Conservation (phyloP, 2,329 filamentous ascomycete genomes). For the Botryotinia globosa region DNA sequence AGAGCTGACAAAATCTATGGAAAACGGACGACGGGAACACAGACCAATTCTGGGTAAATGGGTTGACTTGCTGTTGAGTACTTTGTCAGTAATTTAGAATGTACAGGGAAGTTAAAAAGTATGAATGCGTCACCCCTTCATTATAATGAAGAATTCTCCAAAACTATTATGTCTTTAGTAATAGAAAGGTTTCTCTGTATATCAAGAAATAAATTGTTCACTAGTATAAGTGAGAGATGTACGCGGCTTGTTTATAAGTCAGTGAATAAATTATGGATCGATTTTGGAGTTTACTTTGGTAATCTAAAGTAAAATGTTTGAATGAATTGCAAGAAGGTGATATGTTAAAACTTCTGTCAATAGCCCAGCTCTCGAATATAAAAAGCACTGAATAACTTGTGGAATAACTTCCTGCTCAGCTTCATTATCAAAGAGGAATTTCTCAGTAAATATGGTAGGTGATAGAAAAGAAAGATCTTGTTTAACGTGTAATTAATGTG, state of each 20-base stretch:
- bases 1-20: not conserved
- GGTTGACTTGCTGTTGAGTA: not conserved
- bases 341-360: not conserved
- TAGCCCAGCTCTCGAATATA: not conserved
- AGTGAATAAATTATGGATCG: fast-evolving
- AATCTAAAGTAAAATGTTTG: no score
- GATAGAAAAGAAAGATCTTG: no score
- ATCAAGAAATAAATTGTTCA: not conserved
- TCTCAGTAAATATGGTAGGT: fast-evolving
- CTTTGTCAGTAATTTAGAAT: not conserved
- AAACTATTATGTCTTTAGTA: no score
- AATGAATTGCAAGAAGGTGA: fast-evolving
- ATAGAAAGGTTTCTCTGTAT: not conserved
- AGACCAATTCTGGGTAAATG: not conserved
- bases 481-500: no score
- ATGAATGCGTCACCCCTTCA: no score
- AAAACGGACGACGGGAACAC: no score
- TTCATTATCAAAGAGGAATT: no score
- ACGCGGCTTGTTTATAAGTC: no score
- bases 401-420: not conserved
- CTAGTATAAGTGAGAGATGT: not conserved
- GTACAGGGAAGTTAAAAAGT: no score
- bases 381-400: not conserved
- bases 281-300: fast-evolving
- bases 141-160: no score